Percentiles rank a stretch among this genome's conserved stretches.
Conservation (phyloP, 1,139 yeast genomes). For the Diutina rugosa region DNA sequence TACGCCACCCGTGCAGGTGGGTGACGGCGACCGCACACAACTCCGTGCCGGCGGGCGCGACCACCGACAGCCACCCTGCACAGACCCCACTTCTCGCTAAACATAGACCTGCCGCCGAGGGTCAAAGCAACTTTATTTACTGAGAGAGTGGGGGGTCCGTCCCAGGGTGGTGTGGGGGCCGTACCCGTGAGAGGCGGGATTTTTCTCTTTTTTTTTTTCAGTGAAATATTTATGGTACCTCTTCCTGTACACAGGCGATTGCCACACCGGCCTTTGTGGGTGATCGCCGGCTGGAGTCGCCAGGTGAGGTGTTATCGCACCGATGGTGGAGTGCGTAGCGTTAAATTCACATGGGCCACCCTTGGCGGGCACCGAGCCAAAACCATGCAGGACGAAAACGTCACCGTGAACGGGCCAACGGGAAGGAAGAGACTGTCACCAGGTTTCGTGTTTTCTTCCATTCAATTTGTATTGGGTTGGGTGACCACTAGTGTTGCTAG, state of each 20-base stretch:
- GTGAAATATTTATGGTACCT: neutral
- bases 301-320: neutral
- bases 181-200: neutral
- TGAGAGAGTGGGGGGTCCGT: no score
- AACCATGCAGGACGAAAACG: neutral
- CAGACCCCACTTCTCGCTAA: no score
- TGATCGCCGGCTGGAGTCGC: neutral
- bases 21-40: neutral
- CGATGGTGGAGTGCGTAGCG: neutral
- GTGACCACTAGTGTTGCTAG: no score
- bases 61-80: neutral
- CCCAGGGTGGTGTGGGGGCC: no score
- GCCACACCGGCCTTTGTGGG: neutral
- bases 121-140: no score
- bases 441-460: no score
- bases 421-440: neutral
- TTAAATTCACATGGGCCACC: neutral
- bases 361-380: neutral
- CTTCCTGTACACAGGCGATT: neutral
- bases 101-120: no score
- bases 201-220: no score
- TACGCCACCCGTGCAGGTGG: neutral
- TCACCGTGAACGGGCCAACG: neutral
- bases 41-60: neutral
- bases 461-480: no score